A percentile compares a stretch with the other conserved stretches of the same genome.
These are phyloP conservation scores for Talaromyces sp. DNA, from an alignment of 2,329 filamentous ascomycete species.

Conservation along the genomic window DNA sequence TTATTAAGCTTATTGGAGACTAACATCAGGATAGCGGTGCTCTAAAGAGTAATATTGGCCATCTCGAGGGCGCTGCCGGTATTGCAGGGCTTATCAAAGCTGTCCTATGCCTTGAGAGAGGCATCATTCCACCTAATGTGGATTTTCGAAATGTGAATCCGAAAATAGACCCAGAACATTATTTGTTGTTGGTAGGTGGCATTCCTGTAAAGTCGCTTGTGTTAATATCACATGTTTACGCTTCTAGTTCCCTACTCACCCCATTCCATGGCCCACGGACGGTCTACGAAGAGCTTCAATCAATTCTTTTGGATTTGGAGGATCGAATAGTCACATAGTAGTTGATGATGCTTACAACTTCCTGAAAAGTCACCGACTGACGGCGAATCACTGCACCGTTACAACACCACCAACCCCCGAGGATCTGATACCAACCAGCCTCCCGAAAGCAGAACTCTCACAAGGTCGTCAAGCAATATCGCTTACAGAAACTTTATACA, in stretches of 20 bases:
- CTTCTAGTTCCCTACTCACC: background rate
- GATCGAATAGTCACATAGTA: background rate
- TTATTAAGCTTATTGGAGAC: background rate
- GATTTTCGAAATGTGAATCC: background rate
- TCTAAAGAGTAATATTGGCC: conserved; percentile 26
- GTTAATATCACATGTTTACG: background rate
- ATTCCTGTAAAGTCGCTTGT: conserved; percentile 30
- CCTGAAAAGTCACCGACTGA: background rate
- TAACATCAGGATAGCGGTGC: background rate
- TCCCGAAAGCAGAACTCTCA: background rate
- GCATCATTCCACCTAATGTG: conserved; percentile 26
- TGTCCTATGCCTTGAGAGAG: conserved; percentile 37
- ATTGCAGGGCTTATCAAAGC: conserved; percentile 27
- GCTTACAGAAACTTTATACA: background rate
- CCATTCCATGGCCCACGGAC: background rate
- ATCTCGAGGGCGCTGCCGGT: conserved; percentile 31
- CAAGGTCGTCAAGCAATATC: background rate
- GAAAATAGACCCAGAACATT: background rate
- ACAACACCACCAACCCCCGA: background rate
- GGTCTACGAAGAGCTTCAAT: background rate
- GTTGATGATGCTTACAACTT: background rate
- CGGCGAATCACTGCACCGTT: background rate
- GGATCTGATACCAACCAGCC: background rate
- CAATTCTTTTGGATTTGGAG: background rate
- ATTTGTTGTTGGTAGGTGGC: background rate